Percentiles rank a stretch among this genome's conserved stretches.
phyloP scores from a whole-genome alignment of 2,329 filamentous ascomycete genomes.

The Apiospora phragmitis region DNA sequence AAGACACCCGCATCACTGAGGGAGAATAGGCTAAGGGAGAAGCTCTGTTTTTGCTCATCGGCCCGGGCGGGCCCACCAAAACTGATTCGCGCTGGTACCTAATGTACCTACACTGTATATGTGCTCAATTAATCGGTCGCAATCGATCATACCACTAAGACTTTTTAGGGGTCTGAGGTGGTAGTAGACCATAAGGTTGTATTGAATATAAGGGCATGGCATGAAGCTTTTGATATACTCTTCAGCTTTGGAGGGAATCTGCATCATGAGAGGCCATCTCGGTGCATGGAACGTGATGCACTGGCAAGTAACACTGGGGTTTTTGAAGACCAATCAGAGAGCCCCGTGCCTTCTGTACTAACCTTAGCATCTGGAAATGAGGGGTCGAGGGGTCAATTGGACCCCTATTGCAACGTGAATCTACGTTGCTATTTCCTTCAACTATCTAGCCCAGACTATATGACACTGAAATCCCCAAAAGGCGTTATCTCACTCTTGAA shows the following conservation, averaged over 20 bases:
- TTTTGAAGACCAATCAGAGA: not conserved
- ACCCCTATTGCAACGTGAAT: not conserved
- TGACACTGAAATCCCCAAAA: not conserved
- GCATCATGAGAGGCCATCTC: not conserved
- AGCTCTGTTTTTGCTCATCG: not conserved
- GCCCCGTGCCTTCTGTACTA: not conserved
- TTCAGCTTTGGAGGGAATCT: not conserved
- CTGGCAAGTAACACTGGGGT: not conserved
- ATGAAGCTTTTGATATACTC: not conserved
- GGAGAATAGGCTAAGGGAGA: not conserved
- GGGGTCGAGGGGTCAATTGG: slow-evolving; percentile 5
- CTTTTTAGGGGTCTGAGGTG: not conserved
- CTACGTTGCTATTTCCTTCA: not conserved
- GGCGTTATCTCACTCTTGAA: not conserved
- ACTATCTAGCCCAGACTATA: not conserved
- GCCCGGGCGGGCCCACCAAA: not conserved
- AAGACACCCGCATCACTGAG: not conserved
- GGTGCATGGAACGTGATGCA: not conserved
- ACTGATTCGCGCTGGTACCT: too few relatives aligned
- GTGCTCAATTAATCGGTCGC: not conserved
- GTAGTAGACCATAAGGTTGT: not conserved
- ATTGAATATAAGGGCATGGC: not conserved
- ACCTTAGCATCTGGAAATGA: not conserved
- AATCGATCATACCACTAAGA: not conserved
- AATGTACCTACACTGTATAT: not conserved